Evolutionary conservation across 202 grass and related monocot species (phyloP).

Genomic region (Carex sylvatica): DNA sequence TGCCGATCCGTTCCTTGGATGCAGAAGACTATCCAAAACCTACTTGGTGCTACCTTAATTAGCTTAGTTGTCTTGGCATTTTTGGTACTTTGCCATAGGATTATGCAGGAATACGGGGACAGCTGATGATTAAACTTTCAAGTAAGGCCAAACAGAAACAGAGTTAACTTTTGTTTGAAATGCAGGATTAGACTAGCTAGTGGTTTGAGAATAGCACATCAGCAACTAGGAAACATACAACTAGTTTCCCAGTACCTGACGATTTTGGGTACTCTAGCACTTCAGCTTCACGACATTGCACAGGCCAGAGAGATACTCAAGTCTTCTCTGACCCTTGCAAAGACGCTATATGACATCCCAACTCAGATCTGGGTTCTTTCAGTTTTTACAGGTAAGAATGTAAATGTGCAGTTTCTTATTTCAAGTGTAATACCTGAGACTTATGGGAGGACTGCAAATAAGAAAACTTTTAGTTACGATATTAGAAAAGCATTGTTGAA

Average conservation of each 20-base stretch:
- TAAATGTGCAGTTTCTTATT: background rate
- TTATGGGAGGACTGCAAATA: background rate
- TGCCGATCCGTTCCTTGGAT: background rate
- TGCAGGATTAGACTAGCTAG: constrained; percentile 84
- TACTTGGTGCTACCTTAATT: background rate
- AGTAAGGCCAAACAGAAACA: background rate
- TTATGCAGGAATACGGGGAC: background rate
- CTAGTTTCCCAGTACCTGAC: constrained; percentile 98
- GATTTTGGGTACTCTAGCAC: constrained; percentile 81
- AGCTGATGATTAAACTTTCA: background rate
- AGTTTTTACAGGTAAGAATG: constrained; percentile 66
- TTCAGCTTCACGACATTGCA: constrained; percentile 82
- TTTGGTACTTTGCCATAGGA: background rate
- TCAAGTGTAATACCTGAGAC: background rate
- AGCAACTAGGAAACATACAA: constrained; percentile 94
- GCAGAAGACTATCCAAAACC: background rate
- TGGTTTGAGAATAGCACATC: constrained; percentile 96
- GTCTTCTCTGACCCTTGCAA: constrained; percentile 85
- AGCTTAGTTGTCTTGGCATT: background rate
- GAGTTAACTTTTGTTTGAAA: constrained; percentile 1
- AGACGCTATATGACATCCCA: constrained; percentile 94
- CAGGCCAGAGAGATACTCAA: constrained; percentile 96
- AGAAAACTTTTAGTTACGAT: background rate
- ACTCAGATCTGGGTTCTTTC: constrained; percentile 97
- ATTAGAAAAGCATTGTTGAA: background rate